Percentiles rank a stretch among this genome's conserved stretches.
These are phyloP conservation scores for Arthromyces matolae DNA, from an alignment of 768 basidiomycete genomes.

Conservation along the genomic window DNA sequence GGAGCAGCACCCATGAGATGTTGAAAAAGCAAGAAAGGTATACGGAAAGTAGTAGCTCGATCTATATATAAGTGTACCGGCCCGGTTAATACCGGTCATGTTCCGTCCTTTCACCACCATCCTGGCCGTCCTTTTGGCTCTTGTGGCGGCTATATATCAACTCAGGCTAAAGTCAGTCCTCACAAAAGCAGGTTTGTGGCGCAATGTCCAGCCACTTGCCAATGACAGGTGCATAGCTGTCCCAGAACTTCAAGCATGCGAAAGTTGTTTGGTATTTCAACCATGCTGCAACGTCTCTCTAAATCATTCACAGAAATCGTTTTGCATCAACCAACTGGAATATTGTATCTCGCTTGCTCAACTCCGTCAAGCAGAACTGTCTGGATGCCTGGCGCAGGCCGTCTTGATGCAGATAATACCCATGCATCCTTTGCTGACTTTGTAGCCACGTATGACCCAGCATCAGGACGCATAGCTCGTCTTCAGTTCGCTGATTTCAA, in stretches of 20 bases:
- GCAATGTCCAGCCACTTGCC: slow-evolving; percentile 41
- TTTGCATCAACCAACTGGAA: slow-evolving; percentile 53
- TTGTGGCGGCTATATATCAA: slow-evolving; percentile 44
- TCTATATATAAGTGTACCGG: neutral
- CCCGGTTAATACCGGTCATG: neutral
- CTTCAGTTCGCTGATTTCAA: slow-evolving; percentile 40
- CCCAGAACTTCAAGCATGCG: slow-evolving; percentile 60
- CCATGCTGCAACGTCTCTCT: neutral
- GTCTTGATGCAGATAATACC: slow-evolving; percentile 31
- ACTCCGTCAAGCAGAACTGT: slow-evolving; percentile 40
- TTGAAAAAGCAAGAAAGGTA: neutral
- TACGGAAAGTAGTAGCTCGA: neutral
- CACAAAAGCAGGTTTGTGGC: slow-evolving; percentile 38
- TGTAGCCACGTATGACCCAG: slow-evolving; percentile 57
- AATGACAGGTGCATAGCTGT: slow-evolving; percentile 47
- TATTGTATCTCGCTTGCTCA: slow-evolving; percentile 64
- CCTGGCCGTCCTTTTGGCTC: slow-evolving; percentile 33
- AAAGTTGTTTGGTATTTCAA: slow-evolving; percentile 42
- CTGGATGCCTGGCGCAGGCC: slow-evolving; percentile 48
- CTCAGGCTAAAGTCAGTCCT: slow-evolving; percentile 46
- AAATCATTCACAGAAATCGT: slow-evolving; percentile 42
- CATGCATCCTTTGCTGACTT: slow-evolving; percentile 43
- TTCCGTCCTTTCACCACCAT: slow-evolving; percentile 25
- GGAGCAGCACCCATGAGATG: slow-evolving; percentile 28
- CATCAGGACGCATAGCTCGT: slow-evolving; percentile 39